Evolutionary conservation across 805 yeast genomes (phyloP), one percentile per base, ranked within the genome.

Genomic region (Groenewaldozyma salmanticensis): DNA sequence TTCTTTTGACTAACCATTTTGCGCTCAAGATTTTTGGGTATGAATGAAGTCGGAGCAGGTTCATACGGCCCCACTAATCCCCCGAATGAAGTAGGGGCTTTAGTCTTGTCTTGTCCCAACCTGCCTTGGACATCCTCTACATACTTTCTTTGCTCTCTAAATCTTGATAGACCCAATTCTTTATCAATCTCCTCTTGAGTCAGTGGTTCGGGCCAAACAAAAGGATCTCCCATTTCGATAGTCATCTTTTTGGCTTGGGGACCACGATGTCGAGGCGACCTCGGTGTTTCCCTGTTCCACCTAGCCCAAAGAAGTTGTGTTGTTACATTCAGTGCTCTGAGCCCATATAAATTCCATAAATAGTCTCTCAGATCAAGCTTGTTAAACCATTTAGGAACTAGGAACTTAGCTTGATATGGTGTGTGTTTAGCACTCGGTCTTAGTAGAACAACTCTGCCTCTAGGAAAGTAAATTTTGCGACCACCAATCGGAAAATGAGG

Each of bases 351-450:
- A 53, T 88, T 78, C 74, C 79, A 92, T 48, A 92, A 69, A 58
- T 92, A 92, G 65, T 92, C 99, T 61, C 98, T 76, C 47, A 92
- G 70, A 61, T 90, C 97, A 66, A 92, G 70, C 61, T 88, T 90
- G 68, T 92, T 92, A 71, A 92, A 88, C 42, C 84, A 76, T 56
- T 82, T 77, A 13, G 99, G 98, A 16, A 94, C 98, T 49, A 84
- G 76, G 63, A 92, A 92, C 60, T 86, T 87, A 38, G 97, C 97
- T 63, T 87, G 96, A 65, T 83, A 88, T 37, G 99, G 99, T 0
- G 96, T 83, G 63, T 85, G 95, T 57, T 84, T 84, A n/a, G 97
- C 96, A 55, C 83, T 83, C 13, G 96, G 95, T 57, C 95, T 74
- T 47, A 92, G 65, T 24, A 90, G 67, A 38, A 83, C 75, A 31